Percentiles rank a stretch among this genome's conserved stretches.
phyloP scores from a whole-genome alignment of 75 land plant species.

The Larix kaempferi region DNA sequence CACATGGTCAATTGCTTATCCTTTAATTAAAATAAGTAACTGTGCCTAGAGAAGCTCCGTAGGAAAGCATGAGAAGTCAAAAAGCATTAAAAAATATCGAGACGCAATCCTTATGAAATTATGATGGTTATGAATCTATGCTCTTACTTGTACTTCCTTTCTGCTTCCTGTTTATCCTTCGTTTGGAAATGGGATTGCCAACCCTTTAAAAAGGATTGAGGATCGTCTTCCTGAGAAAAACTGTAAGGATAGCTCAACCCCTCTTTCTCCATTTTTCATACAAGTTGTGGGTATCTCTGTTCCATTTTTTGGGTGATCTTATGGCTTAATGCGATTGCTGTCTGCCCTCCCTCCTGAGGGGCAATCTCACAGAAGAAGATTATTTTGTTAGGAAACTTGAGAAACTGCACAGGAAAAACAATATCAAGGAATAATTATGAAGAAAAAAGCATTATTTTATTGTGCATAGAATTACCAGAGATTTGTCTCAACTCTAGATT shows the following conservation, averaged over 20 bases:
- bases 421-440: not conserved
- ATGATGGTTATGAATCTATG: no score
- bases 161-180: not conserved
- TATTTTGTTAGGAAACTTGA: conserved; percentile 25
- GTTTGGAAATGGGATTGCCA: not conserved
- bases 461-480: not conserved
- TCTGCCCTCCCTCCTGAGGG: conserved; percentile 28
- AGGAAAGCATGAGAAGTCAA: no score
- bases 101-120: no score
- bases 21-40: no score
- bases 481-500: no score
- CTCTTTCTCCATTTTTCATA: conserved; percentile 20
- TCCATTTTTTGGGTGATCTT: conserved; percentile 16
- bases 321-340: conserved; percentile 22
- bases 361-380: conserved; percentile 29
- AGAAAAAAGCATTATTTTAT: no score
- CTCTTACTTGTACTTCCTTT: not conserved
- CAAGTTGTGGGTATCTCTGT: conserved; percentile 17
- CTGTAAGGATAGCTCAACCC: conserved; percentile 14
- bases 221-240: conserved; percentile 1
- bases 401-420: conserved; percentile 13
- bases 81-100: no score
- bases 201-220: not conserved
- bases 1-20: not conserved
- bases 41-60: no score